These are phyloP conservation scores for Parascedosporium putredinis DNA, from an alignment of 2,329 filamentous ascomycete genomes.

Conservation along the genomic window DNA sequence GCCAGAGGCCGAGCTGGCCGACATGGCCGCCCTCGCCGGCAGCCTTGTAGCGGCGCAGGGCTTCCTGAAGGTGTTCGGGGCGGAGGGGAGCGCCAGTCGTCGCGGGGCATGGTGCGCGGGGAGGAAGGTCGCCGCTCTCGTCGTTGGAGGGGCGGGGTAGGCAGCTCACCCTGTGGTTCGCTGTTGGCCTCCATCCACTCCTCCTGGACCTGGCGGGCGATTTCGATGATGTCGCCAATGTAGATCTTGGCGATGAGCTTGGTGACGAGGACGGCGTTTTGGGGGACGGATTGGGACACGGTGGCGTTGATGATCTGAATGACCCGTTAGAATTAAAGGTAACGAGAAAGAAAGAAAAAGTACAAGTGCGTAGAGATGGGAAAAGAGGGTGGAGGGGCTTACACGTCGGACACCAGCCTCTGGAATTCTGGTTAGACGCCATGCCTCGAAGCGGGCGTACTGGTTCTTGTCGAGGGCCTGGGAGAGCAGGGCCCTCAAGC, in stretches of 20 bases:
- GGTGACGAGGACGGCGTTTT: conserved; percentile 65
- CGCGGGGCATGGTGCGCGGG: conserved; percentile 10
- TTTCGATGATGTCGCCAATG: conserved; percentile 64
- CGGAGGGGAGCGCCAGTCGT: conserved; percentile 45
- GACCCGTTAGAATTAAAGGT: neutral
- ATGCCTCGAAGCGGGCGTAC: conserved; percentile 59
- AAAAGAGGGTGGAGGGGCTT: conserved; percentile 17
- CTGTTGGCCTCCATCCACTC: conserved; percentile 55
- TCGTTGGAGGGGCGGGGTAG: conserved; percentile 27
- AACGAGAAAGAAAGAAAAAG: neutral
- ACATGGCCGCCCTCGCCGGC: conserved; percentile 53
- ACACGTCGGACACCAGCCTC: conserved; percentile 60
- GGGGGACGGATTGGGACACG: conserved; percentile 66
- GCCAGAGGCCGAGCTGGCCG: conserved; percentile 50
- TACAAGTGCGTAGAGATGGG: neutral
- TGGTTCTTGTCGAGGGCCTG: conserved; percentile 56
- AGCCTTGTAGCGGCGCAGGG: conserved; percentile 56
- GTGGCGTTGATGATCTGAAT: conserved; percentile 66
- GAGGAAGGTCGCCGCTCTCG: neutral
- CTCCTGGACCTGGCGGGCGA: conserved; percentile 57
- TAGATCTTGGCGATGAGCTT: conserved; percentile 68
- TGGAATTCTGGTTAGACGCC: conserved; percentile 57
- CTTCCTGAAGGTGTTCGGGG: conserved; percentile 66
- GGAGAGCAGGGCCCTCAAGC: conserved; percentile 49
- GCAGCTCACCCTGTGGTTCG: conserved; percentile 46